Percentiles rank a stretch among this genome's conserved stretches.
Conservation (phyloP, 495 filamentous ascomycete genomes). For the Parachaetomium inaequale region DNA sequence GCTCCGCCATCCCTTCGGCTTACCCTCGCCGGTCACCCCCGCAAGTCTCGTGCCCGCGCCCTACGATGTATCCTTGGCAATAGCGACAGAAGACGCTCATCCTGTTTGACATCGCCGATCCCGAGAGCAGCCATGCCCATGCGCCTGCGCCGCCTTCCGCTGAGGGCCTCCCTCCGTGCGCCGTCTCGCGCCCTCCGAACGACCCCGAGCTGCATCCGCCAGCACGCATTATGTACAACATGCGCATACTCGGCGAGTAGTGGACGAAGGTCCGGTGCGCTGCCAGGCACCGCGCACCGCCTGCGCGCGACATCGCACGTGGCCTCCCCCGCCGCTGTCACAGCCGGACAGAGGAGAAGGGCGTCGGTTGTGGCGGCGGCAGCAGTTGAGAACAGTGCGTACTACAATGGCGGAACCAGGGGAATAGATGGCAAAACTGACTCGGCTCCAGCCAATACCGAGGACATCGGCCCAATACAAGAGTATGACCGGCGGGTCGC, state of each 20-base stretch:
- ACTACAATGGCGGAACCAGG: neutral
- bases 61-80: conserved; percentile 12
- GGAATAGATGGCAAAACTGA: neutral
- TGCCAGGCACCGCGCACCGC: neutral
- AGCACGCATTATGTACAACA: conserved; percentile 20
- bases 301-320: conserved; percentile 8
- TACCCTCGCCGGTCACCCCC: neutral
- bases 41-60: neutral
- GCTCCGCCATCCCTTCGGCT: neutral
- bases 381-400: conserved; percentile 32
- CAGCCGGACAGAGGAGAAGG: conserved; percentile 26
- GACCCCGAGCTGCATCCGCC: conserved; percentile 7
- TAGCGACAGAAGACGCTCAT: neutral
- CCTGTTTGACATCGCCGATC: neutral
- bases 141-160: neutral
- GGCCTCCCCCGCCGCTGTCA: conserved; percentile 21
- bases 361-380: conserved; percentile 34
- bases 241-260: conserved; percentile 9
- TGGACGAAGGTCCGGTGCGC: neutral
- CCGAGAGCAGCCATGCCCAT: conserved; percentile 7
- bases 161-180: neutral
- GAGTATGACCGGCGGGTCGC: conserved; percentile 84
- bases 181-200: conserved; percentile 7
- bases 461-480: conserved; percentile 64
- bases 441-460: conserved; percentile 22